phyloP scores from a whole-genome alignment of 371 early-diverging fungal genomes.

The Saksenaea oblongispora region DNA sequence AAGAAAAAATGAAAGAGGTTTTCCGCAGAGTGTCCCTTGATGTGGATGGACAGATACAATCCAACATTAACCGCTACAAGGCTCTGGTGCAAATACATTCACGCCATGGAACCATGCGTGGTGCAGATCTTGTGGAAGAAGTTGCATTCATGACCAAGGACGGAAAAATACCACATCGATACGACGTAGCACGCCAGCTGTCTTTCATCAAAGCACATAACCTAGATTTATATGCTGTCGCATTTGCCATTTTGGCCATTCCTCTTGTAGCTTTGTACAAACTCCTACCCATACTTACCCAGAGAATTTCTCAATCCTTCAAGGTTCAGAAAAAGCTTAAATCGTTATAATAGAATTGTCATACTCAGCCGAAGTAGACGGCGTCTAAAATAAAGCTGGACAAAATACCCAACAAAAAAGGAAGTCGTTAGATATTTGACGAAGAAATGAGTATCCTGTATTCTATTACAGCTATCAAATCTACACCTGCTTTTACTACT shows the following conservation, averaged over 20 bases:
- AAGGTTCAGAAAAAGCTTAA: not conserved
- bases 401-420: too few relatives aligned
- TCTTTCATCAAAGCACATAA: conserved; percentile 29
- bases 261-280: not conserved
- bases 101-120: conserved; percentile 9
- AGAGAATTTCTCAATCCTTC: not conserved
- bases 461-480: too few relatives aligned
- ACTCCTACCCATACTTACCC: not conserved
- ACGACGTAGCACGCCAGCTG: conserved; percentile 20
- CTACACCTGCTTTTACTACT: too few relatives aligned
- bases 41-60: conserved; percentile 6
- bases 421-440: too few relatives aligned
- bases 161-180: conserved; percentile 13
- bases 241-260: not conserved
- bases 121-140: conserved; percentile 32
- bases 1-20: not conserved
- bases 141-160: conserved; percentile 13
- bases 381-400: too few relatives aligned
- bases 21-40: not conserved
- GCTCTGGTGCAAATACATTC: conserved; percentile 22
- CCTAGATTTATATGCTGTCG: conserved; percentile 17
- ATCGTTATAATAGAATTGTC: not conserved
- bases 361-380: too few relatives aligned
- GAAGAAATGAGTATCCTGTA: too few relatives aligned
- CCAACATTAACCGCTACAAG: conserved; percentile 10